phyloP scores from a whole-genome alignment of 306 rosid genomes.

The Canavalia ensiformis region DNA sequence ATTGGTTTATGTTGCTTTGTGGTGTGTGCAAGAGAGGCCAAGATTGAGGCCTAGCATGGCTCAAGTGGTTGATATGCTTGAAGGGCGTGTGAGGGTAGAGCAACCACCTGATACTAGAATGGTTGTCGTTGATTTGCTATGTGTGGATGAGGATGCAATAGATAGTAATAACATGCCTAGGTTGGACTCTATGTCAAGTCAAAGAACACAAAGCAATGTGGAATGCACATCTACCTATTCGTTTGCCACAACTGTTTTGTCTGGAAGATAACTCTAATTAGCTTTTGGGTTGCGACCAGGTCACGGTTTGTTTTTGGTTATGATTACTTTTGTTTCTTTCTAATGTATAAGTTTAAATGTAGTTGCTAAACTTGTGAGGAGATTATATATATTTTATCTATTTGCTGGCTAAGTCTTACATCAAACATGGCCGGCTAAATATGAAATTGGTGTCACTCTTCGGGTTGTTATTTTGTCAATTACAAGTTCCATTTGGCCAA shows the following conservation, averaged over 20 bases:
- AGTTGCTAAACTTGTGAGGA: neutral
- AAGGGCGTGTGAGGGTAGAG: slow-evolving; percentile 66
- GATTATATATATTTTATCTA: neutral
- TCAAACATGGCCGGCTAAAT: slow-evolving; percentile 2
- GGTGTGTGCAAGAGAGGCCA: slow-evolving; percentile 96
- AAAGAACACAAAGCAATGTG: neutral
- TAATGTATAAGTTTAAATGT: neutral
- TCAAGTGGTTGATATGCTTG: slow-evolving; percentile 84
- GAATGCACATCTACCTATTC: slow-evolving; percentile 54
- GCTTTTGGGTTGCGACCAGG: no score
- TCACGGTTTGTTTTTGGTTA: no score
- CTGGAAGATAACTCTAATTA: slow-evolving; percentile 53
- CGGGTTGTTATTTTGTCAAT: neutral
- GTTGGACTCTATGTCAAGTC: slow-evolving; percentile 43
- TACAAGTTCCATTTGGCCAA: neutral
- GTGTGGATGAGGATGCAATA: slow-evolving; percentile 61
- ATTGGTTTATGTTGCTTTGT: slow-evolving; percentile 73
- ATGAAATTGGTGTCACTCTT: neutral
- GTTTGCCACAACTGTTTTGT: slow-evolving; percentile 59
- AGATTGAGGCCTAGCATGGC: slow-evolving; percentile 77
- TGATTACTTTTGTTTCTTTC: neutral
- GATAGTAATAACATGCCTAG: slow-evolving; percentile 30
- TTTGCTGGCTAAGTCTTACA: neutral
- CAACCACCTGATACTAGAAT: slow-evolving; percentile 81
- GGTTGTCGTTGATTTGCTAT: slow-evolving; percentile 71